Evolutionary conservation across 2,329 filamentous ascomycete genomes (phyloP), one percentile per base, ranked within the genome.

Genomic region (Diaporthe australafricana): DNA sequence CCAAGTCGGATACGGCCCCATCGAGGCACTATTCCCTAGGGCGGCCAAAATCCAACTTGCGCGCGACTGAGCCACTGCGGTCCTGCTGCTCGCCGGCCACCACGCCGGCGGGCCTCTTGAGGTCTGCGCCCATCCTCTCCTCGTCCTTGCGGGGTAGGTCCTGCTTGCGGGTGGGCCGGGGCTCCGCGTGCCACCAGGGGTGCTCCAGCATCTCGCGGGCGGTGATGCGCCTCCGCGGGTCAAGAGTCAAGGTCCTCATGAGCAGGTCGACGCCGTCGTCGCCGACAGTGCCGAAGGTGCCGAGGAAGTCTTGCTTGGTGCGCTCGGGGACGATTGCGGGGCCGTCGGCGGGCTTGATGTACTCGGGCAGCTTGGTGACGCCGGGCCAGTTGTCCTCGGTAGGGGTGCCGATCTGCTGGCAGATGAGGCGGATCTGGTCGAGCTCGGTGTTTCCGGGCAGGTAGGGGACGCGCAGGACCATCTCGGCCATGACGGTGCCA

Each of bases 301-400:
- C 85, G 79, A 92, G 87, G 85, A 94, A 98, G 78, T 92, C 92
- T 70, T 93, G 91, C 74, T 89, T 88, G 1, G 90, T 90, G 74
- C 89, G 88, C 81, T 94, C 77, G 77, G 90, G 84, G 74, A 90
- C 87, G 70, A 84, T 81, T 70, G 89, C 76, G 75, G 77, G 77
- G 30, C 30, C 45, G 78, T 74, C 84, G 6, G 89, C 88, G 1
- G 92, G 88, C 1, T 93, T 88, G n/a, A 95, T 90, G 82, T 96
- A 99, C 72, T 92, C 92, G 17, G 91, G 90, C 14, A 99, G 86
- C 74, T 90, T 90, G 5, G 91, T 91, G 9, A 99, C 95, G 35
- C 96, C 96, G 0, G 96, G 95, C 96, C 96, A 99, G 80, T 95
- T 96, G 20, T 96, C 94, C 80, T 99, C 96, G 5, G 91, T 96